Conservation (phyloP, 2,329 filamentous ascomycete genomes). For the Arthrobotrys sinensis region DNA sequence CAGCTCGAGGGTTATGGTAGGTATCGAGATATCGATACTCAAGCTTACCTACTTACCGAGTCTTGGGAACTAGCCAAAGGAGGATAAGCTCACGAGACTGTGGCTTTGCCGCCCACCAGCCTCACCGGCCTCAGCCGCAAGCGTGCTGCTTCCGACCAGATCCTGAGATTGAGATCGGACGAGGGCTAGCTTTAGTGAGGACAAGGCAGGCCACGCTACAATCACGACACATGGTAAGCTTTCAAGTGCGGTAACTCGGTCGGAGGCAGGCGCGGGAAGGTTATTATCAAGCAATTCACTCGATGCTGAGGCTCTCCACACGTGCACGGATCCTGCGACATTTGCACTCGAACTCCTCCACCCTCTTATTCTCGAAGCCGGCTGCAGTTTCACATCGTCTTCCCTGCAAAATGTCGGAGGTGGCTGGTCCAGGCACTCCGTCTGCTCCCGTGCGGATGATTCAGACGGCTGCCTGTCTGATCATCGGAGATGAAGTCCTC, state of each 20-base stretch:
- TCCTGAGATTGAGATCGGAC: neutral
- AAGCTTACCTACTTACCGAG: no score
- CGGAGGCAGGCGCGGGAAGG: constrained; percentile 5
- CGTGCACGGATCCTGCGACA: constrained; percentile 25
- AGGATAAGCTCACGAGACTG: constrained; percentile 18
- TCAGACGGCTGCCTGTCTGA: constrained; percentile 89
- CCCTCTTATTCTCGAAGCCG: constrained; percentile 69
- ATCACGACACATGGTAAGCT: constrained; percentile 19
- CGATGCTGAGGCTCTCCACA: constrained; percentile 5
- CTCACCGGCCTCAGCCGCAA: neutral
- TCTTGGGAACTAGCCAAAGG: neutral
- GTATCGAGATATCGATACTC: constrained; percentile 2
- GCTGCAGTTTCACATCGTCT: constrained; percentile 27
- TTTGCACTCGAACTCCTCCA: constrained; percentile 55
- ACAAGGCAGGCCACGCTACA: constrained; percentile 1
- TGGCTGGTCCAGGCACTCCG: neutral
- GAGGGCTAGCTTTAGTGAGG: neutral
- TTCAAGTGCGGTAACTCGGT: constrained; percentile 15
- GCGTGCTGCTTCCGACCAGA: neutral
- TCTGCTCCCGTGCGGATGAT: constrained; percentile 70
- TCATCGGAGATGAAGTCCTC: constrained; percentile 97
- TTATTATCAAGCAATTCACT: neutral
- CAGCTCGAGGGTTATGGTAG: neutral
- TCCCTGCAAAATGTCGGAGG: constrained; percentile 66
- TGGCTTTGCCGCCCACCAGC: constrained; percentile 1